Evolutionary conservation across 2,329 filamentous ascomycete species (phyloP).

Genomic region (Apiospora malaysiana): DNA sequence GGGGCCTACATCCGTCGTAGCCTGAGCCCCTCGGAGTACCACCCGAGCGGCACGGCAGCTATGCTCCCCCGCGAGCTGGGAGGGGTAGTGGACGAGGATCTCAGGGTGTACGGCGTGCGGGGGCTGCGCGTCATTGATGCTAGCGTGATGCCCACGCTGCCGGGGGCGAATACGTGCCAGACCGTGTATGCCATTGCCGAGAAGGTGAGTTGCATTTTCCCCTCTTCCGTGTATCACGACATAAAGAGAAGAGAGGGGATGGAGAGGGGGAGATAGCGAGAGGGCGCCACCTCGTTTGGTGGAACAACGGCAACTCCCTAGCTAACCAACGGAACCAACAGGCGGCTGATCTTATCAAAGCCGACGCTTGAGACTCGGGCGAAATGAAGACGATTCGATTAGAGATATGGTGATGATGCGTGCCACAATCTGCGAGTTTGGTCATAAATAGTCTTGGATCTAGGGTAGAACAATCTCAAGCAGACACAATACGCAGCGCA

Average conservation of each 20-base stretch:
- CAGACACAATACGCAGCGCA: no score
- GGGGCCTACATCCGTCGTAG: slow-evolving; percentile 28
- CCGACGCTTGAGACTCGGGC: neutral
- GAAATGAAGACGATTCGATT: neutral
- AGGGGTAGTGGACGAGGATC: slow-evolving; percentile 48
- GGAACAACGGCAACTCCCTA: neutral
- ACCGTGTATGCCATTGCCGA: slow-evolving; percentile 19
- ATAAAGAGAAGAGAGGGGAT: no score
- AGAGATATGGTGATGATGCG: neutral
- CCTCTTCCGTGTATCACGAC: no score
- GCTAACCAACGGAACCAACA: neutral
- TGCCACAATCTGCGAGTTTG: neutral
- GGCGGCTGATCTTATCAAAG: slow-evolving; percentile 13
- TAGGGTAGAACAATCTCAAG: neutral
- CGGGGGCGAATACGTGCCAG: slow-evolving; percentile 8
- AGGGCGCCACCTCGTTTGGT: neutral
- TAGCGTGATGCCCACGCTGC: slow-evolving; percentile 23
- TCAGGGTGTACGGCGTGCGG: slow-evolving; percentile 29
- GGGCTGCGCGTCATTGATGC: slow-evolving; percentile 27
- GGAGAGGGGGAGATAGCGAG: no score
- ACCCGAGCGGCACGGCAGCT: slow-evolving; percentile 38
- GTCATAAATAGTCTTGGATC: no score
- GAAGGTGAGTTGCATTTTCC: neutral
- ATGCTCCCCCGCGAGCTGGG: slow-evolving; percentile 50
- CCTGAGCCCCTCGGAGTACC: slow-evolving; percentile 33